Conservation (phyloP, 768 basidiomycete species). For the Podaxis sp. region DNA sequence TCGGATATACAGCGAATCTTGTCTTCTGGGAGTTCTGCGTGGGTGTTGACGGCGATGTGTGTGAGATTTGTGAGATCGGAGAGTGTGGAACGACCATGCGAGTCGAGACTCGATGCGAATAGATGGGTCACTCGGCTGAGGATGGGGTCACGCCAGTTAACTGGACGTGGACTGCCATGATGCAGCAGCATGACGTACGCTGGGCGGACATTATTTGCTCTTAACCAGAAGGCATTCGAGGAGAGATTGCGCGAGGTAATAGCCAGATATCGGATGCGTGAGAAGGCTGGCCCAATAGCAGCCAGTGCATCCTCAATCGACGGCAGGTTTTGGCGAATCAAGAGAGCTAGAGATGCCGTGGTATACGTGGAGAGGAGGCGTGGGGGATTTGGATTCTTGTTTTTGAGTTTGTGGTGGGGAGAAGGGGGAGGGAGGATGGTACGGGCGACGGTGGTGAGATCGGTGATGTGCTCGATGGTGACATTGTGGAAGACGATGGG, state of each 20-base stretch:
- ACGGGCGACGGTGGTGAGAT: conserved; percentile 28
- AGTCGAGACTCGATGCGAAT: conserved; percentile 30
- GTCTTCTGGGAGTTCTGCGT: conserved; percentile 20
- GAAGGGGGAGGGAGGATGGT: conserved; percentile 27
- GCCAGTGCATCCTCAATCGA: conserved; percentile 32
- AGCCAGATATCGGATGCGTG: conserved; percentile 28
- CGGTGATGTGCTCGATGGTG: conserved; percentile 23
- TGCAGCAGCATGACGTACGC: conserved; percentile 29
- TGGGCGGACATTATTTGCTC: conserved; percentile 29
- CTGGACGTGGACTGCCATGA: conserved; percentile 30
- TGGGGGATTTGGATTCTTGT: conserved; percentile 27
- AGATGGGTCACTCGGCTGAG: conserved; percentile 33
- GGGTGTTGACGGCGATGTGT: conserved; percentile 32
- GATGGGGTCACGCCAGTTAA: conserved; percentile 33
- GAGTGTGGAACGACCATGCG: conserved; percentile 29
- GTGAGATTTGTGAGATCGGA: conserved; percentile 30
- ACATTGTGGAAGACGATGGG: conserved; percentile 31
- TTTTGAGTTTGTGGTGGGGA: conserved; percentile 25
- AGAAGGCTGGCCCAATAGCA: conserved; percentile 30
- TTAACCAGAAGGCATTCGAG: conserved; percentile 34
- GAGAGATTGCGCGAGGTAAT: conserved; percentile 32
- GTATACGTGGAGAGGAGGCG: conserved; percentile 30
- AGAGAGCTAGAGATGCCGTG: conserved; percentile 29
- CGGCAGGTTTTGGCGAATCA: conserved; percentile 28
- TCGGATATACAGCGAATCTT: conserved; percentile 4